Base-by-base conservation (phyloP, 805 yeast species). In the Lipomyces yamanashiensis region DNA sequence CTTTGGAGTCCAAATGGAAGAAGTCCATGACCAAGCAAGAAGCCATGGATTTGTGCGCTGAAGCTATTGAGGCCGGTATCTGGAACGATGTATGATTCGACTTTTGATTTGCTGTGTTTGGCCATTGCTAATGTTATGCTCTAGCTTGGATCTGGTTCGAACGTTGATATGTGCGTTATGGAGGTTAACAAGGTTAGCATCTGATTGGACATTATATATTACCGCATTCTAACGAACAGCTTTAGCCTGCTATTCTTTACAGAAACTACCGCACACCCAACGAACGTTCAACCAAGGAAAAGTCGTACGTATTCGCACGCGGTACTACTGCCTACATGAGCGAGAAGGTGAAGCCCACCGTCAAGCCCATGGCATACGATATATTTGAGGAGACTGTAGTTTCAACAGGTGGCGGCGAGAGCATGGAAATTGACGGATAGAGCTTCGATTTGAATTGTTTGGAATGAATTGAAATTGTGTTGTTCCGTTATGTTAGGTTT, bases 81-180 rank as follows among this genome's bases (percentile, higher is more conserved):
- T 95, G 97, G 97, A 95, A 95, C 78, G 99, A 95, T 82, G 68
- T 70, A 58, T 33, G 70, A 28, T 43, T 44, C 19, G 13, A 4
- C 23, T 34, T 37, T 23, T 9, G 12, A 37, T n/a, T 40, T 12
- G 19, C n/a, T 28, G 47, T 13, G 2, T 28, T 23, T 5, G 40
- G 37, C 40, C 2, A 6, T 54, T 5, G 13, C 41, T 39, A 40
- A 41, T 17, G 4, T 12, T 60, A 13, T 28, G 48, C 15, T 33
- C 17, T 39, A 67, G 70, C 84, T 93, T 74, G 99, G 99, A 55
- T 93, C 98, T 0, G 99, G 99, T 75, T 95, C 99, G 36, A 95
- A 95, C 74, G 98, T 95, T 43, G 99, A 95, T 76, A 81, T 95
- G 67, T 95, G 98, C 81, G 98, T 95, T 17, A 91, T 95, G 96